Evolutionary conservation across 2,329 filamentous ascomycete genomes (phyloP), one percentile per base, ranked within the genome.

Genomic region (Drechmeria coniospora): DNA sequence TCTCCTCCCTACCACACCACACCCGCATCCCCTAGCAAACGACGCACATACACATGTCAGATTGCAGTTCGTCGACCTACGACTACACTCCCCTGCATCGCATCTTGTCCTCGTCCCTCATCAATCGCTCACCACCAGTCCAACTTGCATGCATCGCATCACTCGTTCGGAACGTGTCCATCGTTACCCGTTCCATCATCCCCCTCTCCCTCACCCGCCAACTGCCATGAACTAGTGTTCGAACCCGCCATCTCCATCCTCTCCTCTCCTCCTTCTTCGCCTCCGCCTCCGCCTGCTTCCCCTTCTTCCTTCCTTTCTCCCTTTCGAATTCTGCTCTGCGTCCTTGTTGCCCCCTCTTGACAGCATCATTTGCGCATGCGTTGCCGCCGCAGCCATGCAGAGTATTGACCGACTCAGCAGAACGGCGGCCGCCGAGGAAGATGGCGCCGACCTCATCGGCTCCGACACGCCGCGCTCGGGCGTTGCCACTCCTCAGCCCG

Each of bases 401-500:
- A 53, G 51, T 48, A 53, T 67, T 69, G 61, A 72, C 63, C 51
- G 57, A 44, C 50, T 51, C 42, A 54, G 48, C 53, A 72, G 68
- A 57, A 59, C 65, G 50, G 54, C 64, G 44, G 53, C 63, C 34
- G 47, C 61, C 44, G 76, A 80, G 41, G 79, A 87, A 47, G 78
- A 83, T 51, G 66, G 63, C 45, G 63, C 64, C 50, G 79, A 86
- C 53, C 75, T 82, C 43, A 78, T 83, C 51, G 81, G 82, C 50
- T 80, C 79, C 53, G 79, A 82, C 44, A 86, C 81, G 29, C 90
- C 84, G 45, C 79, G 84, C 47, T 92, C 86, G 43, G 84, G 86
- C 47, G 73, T 92, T 53, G 80, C 83, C 41, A 98, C 90, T 37
- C 90, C 90, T 42, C 80, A 86, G 48, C 90, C 90, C 41, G 87